These are phyloP conservation scores for Silybum marianum DNA, from an alignment of 129 eudicot species.

Conservation along the genomic window DNA sequence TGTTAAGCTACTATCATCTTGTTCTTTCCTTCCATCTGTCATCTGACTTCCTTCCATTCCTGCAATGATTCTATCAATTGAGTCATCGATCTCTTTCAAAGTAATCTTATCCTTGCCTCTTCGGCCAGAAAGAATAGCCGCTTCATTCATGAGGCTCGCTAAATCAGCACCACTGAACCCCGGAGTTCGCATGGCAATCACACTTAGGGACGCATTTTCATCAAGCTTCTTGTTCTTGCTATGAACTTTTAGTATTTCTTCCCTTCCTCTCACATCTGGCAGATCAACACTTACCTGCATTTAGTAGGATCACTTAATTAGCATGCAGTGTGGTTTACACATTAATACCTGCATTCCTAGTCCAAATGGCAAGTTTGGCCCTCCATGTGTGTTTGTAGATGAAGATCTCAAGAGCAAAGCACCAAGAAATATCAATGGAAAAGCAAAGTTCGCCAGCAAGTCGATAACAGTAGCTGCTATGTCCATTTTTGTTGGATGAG, in stretches of 20 bases:
- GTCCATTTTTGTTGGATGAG: slow-evolving; percentile 56
- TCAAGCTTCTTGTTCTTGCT: slow-evolving; percentile 71
- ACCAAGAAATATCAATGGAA: slow-evolving; percentile 70
- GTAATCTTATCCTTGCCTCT: slow-evolving; percentile 68
- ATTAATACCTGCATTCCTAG: slow-evolving; percentile 55
- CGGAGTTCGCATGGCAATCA: slow-evolving; percentile 78
- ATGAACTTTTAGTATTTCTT: slow-evolving; percentile 71
- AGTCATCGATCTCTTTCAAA: slow-evolving; percentile 69
- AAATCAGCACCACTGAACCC: slow-evolving; percentile 91
- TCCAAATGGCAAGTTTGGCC: slow-evolving; percentile 79
- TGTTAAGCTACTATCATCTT: slow-evolving; percentile 70
- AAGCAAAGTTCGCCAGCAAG: slow-evolving; percentile 65
- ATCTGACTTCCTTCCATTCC: slow-evolving; percentile 88
- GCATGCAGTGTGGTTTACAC: background rate
- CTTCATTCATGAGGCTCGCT: slow-evolving; percentile 90
- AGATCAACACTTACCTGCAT: slow-evolving; percentile 69
- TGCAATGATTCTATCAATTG: slow-evolving; percentile 77
- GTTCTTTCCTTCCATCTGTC: slow-evolving; percentile 94
- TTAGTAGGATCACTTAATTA: background rate
- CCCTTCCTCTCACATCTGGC: slow-evolving; percentile 90
- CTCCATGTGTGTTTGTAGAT: slow-evolving; percentile 57
- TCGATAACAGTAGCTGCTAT: slow-evolving; percentile 44
- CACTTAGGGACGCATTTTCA: slow-evolving; percentile 54
- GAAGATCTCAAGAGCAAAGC: slow-evolving; percentile 52
- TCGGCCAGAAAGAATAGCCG: slow-evolving; percentile 87